Evolutionary conservation across 495 filamentous ascomycete genomes (phyloP).

Genomic region (Tricharina praecox): DNA sequence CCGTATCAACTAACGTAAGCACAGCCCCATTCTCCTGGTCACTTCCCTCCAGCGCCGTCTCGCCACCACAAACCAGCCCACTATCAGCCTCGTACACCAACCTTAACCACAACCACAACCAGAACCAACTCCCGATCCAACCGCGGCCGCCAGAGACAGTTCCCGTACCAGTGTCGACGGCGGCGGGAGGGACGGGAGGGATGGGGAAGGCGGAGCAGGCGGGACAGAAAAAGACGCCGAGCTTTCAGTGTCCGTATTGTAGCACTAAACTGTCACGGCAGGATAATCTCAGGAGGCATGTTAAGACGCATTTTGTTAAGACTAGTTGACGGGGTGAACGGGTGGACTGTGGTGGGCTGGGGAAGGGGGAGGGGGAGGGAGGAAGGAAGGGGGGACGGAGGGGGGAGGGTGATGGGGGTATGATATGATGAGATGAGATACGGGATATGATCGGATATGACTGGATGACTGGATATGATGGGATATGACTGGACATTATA

Average conservation of each 20-base stretch:
- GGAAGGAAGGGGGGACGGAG: too few relatives aligned
- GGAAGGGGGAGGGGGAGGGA: too few relatives aligned
- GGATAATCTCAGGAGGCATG: constrained; percentile 4
- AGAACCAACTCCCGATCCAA: background rate
- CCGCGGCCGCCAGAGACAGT: background rate
- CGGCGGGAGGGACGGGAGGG: background rate
- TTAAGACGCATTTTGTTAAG: constrained; percentile 4
- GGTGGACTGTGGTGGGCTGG: too few relatives aligned
- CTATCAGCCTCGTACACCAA: background rate
- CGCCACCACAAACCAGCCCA: background rate
- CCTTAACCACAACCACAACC: background rate
- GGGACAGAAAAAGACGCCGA: background rate
- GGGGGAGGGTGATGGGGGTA: too few relatives aligned
- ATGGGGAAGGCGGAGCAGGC: background rate
- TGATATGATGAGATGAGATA: too few relatives aligned
- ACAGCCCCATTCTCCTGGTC: background rate
- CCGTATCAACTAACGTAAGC: background rate
- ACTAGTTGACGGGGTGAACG: too few relatives aligned
- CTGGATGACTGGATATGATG: too few relatives aligned
- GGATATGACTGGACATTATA: too few relatives aligned
- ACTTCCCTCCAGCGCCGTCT: background rate
- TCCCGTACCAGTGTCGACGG: background rate
- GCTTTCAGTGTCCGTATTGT: constrained; percentile 4
- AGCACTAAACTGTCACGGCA: background rate
- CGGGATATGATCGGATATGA: too few relatives aligned